A percentile compares a stretch with the other conserved stretches of the same genome.
These are phyloP conservation scores for Penicillium sp. DNA, from an alignment of 2,329 filamentous ascomycete species.

Conservation along the genomic window DNA sequence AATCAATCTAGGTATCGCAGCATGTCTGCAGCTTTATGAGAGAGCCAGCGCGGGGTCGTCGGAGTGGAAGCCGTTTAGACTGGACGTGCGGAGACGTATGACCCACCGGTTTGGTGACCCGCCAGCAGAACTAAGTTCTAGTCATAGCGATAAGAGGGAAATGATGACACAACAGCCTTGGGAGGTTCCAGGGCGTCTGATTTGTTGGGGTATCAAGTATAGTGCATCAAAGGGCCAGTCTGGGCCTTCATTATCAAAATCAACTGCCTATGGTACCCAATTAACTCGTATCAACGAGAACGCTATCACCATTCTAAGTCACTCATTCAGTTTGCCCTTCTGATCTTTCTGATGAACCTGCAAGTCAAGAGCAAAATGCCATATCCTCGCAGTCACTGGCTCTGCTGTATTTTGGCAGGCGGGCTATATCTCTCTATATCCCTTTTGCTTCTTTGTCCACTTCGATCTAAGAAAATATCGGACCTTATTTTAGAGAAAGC, in stretches of 20 bases:
- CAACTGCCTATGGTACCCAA: background rate
- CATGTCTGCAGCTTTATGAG: background rate
- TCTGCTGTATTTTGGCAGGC: conserved; percentile 40
- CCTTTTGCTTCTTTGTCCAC: conserved; percentile 49
- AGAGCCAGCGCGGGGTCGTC: conserved; percentile 20
- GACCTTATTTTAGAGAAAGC: conserved; percentile 59
- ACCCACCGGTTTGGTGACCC: conserved; percentile 1
- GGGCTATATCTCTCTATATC: conserved; percentile 57
- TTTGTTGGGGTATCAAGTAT: background rate
- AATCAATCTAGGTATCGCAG: background rate
- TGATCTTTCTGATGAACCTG: conserved; percentile 13
- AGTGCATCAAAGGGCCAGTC: background rate
- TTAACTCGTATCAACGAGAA: background rate
- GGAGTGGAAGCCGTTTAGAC: conserved; percentile 12
- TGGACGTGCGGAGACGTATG: conserved; percentile 8
- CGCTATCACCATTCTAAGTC: conserved; percentile 20
- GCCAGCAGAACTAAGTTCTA: background rate
- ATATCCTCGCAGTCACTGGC: conserved; percentile 32
- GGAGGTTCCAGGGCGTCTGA: background rate
- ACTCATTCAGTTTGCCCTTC: conserved; percentile 8
- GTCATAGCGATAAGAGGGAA: conserved; percentile 3
- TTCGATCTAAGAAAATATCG: conserved; percentile 54
- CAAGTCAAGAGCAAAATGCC: conserved; percentile 32
- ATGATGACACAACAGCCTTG: conserved; percentile 2
- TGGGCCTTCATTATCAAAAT: conserved; percentile 4